Base-by-base conservation (phyloP, 148 eudicot genomes). In the Silene uniflora region DNA sequence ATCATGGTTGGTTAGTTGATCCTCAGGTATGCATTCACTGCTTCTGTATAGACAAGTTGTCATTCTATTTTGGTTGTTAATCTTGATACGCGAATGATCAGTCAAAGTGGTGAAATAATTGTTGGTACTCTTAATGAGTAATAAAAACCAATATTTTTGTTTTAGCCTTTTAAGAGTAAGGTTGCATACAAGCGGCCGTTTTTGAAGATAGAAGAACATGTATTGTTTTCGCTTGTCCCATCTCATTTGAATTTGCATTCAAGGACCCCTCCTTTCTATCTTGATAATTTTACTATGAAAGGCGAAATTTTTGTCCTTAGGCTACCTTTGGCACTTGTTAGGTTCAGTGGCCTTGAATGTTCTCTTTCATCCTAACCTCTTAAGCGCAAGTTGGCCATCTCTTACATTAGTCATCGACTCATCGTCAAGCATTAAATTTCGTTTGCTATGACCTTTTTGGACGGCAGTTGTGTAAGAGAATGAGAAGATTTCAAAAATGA, bases 1-100 rank as follows among this genome's bases (percentile, higher is more conserved):
- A 89, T 76, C 97, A 94, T 85, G 98, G 98, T 67, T 94, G 98
- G 98, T 84, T 94, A 73, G 88, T 94, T 81, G 98, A 94, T 88
- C 92, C 96, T 54, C 97, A 94, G 96, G 98, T 91, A 91, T 76
- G 82, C 62, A 27, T 23, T 25, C 32, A 70, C 46, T 25, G 47
- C n/a, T 70, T 47, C 35, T 55, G 55, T 42, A 59, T 23, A 44
- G 27, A 32, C 66, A 39, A 19, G 22, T 39, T 54, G 23, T 29
- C 7, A 16, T 52, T 25, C 0, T 54, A 60, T 19, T 44, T 62
- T 71, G n/a, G 25, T 23, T 27, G 19, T 12, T 52, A 52, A 12
- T 52, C 16, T 12, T 39, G 56, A 52, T 39, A 52, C 10, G 56
- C 56, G 17, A 12, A 13, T 10, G 17, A 52, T 52, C 56, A 52